phyloP scores from a whole-genome alignment of 495 filamentous ascomycete genomes.

The Aspergillus funiculosus region DNA sequence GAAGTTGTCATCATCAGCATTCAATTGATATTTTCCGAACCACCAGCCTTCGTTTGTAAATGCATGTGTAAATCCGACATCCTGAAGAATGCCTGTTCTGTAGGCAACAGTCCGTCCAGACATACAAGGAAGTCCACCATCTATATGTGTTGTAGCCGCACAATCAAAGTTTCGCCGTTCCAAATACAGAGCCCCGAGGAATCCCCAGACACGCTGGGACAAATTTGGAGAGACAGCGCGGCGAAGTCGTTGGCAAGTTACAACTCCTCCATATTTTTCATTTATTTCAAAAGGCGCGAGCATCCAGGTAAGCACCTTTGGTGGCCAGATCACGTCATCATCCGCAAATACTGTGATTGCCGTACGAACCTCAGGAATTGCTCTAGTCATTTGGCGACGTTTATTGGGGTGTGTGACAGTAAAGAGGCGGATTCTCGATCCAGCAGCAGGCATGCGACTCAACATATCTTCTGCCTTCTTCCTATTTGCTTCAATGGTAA shows the following conservation, averaged over 20 bases:
- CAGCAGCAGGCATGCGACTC: conserved; percentile 45
- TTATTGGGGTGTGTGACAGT: conserved; percentile 66
- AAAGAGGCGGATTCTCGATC: conserved; percentile 46
- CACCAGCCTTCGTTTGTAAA: conserved; percentile 69
- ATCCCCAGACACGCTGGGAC: conserved; percentile 60
- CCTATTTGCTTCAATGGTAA: conserved; percentile 60
- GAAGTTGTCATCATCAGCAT: conserved; percentile 82
- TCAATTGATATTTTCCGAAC: conserved; percentile 62
- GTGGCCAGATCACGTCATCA: conserved; percentile 82
- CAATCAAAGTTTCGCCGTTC: conserved; percentile 85
- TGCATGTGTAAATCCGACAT: conserved; percentile 62
- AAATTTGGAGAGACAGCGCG: conserved; percentile 53
- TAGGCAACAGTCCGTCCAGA: conserved; percentile 83
- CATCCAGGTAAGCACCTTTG: conserved; percentile 71
- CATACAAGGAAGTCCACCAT: conserved; percentile 82
- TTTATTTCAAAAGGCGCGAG: conserved; percentile 76
- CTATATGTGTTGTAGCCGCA: conserved; percentile 76
- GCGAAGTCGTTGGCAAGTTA: conserved; percentile 74
- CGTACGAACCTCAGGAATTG: conserved; percentile 69
- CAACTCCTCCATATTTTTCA: conserved; percentile 68
- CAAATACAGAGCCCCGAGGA: conserved; percentile 75
- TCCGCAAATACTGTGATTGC: conserved; percentile 76
- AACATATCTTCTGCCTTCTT: conserved; percentile 50
- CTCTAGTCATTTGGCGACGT: conserved; percentile 73
- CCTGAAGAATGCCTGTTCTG: conserved; percentile 72